Percentiles rank a stretch among this genome's conserved stretches.
phyloP scores from a whole-genome alignment of 371 early-diverging fungal genomes.

The Actinomortierella wolfii region DNA sequence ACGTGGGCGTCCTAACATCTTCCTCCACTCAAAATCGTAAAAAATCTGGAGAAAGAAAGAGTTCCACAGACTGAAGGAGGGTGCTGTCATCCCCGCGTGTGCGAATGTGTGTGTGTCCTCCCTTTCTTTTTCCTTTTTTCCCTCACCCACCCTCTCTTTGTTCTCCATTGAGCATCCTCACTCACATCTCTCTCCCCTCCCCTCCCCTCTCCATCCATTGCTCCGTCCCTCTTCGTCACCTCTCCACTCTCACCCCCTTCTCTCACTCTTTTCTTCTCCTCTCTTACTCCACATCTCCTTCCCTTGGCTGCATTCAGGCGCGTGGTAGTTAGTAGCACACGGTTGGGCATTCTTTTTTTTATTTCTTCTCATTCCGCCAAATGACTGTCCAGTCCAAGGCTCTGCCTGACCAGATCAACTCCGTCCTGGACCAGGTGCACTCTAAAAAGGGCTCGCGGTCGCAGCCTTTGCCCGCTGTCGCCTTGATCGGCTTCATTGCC shows the following conservation, averaged over 20 bases:
- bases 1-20: no score
- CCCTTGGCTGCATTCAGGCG: not conserved
- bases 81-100: no score
- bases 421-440: conserved; percentile 44
- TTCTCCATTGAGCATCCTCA: not conserved
- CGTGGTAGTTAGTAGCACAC: no score
- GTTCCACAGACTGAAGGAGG: no score
- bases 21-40: no score
- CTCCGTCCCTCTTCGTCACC: not conserved
- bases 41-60: no score
- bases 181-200: not conserved
- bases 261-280: conserved; percentile 1
- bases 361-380: conserved; percentile 2
- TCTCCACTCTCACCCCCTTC: not conserved
- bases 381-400: conserved; percentile 47
- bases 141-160: not conserved
- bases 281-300: not conserved
- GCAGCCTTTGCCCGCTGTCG: conserved; percentile 37
- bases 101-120: not conserved
- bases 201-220: not conserved
- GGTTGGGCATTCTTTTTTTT: conserved; percentile 1
- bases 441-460: conserved; percentile 14
- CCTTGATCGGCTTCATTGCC: conserved; percentile 38
- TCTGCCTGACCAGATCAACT: conserved; percentile 47
- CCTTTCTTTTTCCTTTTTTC: not conserved